Base-by-base conservation (phyloP, 805 yeast species). In the Ogataea corticis region DNA sequence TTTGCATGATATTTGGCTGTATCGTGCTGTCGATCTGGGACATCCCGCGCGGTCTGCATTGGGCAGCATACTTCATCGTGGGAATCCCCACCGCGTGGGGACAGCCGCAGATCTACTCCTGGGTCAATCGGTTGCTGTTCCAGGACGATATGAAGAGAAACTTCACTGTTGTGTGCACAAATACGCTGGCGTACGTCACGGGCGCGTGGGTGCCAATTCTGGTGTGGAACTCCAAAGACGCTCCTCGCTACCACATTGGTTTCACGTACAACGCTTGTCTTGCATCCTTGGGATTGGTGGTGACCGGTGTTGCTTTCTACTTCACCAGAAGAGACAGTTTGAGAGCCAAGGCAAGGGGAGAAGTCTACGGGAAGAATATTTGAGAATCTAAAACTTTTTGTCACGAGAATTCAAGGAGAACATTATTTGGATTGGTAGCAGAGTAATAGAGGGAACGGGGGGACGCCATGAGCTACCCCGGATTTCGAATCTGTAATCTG, bases 21-120 rank as follows among this genome's bases (percentile, higher is more conserved):
- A 55, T 70, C 0, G 52, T 69, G 3, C 58, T 79, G 31, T 67
- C 80, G 0, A 56, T 50, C 7, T 79, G 83, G 83, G 50, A 75
- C 27, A 67, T 79, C 16, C 78, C 79, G 1, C 54, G 49, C 4
- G 75, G 76, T 2, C 65, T 73, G 29, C 80, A 77, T 44, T 79
- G 81, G 80, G 62, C 71, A 11, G 60, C 72, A 17, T 79, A 75
- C 56, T 77, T 69, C 54, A 52, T 76, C 21, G 55, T 73, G 3
- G 78, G 79, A 1, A 59, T 73, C 13, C 80, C 83, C 3, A 62
- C 74, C 0, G 50, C 74, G 6, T 71, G 72, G 72, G 83, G 82
- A 0, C 83, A 77, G 59, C 82, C 83, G 1, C 69, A 74, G 53
- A 74, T 79, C 9, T 79, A 70, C 47, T 66, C 80, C 2, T 79